Evolutionary conservation across 345 rosid species (phyloP), one percentile per base, ranked within the genome.

Genomic region (Geranium rotundifolium): DNA sequence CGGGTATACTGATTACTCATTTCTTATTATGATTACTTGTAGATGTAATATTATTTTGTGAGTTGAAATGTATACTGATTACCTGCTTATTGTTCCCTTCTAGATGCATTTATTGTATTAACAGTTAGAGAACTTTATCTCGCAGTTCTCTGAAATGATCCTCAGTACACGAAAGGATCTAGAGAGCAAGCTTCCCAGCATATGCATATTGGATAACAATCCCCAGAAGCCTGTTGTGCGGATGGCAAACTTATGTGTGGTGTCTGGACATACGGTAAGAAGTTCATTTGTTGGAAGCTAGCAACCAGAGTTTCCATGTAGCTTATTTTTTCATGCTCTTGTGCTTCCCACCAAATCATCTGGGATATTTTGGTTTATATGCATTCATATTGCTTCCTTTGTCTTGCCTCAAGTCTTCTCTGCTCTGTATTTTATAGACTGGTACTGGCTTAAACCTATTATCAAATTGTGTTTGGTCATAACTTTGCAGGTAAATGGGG

Each of bases 191-290:
- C 75, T 93, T 75, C 62, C 90, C 67, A 78, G 76, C 80, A 78
- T 93, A 81, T 61, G 85, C 65, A 76, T 89, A 66, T 77, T 89
- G 86, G 99, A 93, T 75, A 69, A 86, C 71, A 86, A 84, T 81
- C 89, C 91, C 41, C 78, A 82, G 62, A 93, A 87, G 75, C 95
- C 97, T 23, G 97, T 92, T 64, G 96, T 93, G 71, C 81, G 91
- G 75, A 89, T 93, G 99, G 99, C 97, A 68, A 92, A 92, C 74
- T 77, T 92, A 77, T 89, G 95, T 69, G 97, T 92, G 60, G 87
- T 92, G 54, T 80, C 97, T 39, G 77, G 87, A 29, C 97, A 92
- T 79, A 83, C 90, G 58, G 98, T 92, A 79, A 78, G 82, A 67
- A 61, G 19, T 31, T 20, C 64, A 58, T 56, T 61, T 15, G 29